Evolutionary conservation across 257 asterid species (phyloP).

Genomic region (Penstemon davidsonii): DNA sequence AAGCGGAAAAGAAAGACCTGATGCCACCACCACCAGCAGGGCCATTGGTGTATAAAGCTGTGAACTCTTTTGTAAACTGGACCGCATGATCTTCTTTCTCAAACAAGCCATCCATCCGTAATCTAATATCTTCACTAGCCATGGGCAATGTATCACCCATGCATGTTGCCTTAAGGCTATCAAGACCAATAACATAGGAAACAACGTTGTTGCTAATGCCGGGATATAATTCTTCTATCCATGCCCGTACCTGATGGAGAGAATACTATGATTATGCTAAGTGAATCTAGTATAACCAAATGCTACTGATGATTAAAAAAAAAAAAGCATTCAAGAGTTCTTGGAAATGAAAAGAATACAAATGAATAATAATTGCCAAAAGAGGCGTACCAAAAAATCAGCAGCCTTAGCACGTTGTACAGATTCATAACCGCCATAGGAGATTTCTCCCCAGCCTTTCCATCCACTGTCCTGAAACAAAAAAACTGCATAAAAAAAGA

Average conservation of each 20-base stretch:
- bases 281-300: slow-evolving; percentile 15
- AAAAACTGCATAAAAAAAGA: slow-evolving; percentile 18
- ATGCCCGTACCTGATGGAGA: slow-evolving; percentile 73
- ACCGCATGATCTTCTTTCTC: slow-evolving; percentile 79
- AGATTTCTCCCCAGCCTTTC: slow-evolving; percentile 99
- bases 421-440: slow-evolving; percentile 82
- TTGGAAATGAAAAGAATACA: slow-evolving; percentile 14
- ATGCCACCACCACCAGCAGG: slow-evolving; percentile 99
- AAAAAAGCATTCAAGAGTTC: slow-evolving; percentile 1
- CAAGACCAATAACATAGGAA: slow-evolving; percentile 85
- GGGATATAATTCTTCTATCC: slow-evolving; percentile 86
- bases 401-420: slow-evolving; percentile 88
- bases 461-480: slow-evolving; percentile 74
- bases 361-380: slow-evolving; percentile 16
- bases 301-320: slow-evolving; percentile 22
- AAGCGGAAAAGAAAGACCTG: slow-evolving; percentile 46
- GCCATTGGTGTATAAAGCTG: slow-evolving; percentile 96
- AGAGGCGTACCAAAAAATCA: slow-evolving; percentile 68
- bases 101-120: slow-evolving; percentile 92
- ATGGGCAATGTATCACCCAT: slow-evolving; percentile 27
- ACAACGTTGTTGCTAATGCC: slow-evolving; percentile 47
- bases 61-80: slow-evolving; percentile 73
- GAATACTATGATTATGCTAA: slow-evolving; percentile 13
- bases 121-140: slow-evolving; percentile 62
- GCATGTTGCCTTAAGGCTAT: slow-evolving; percentile 69